Percentiles rank a stretch among this genome's conserved stretches.
These are phyloP conservation scores for Didymella keratinophila DNA, from an alignment of 2,329 filamentous ascomycete species.

Conservation along the genomic window DNA sequence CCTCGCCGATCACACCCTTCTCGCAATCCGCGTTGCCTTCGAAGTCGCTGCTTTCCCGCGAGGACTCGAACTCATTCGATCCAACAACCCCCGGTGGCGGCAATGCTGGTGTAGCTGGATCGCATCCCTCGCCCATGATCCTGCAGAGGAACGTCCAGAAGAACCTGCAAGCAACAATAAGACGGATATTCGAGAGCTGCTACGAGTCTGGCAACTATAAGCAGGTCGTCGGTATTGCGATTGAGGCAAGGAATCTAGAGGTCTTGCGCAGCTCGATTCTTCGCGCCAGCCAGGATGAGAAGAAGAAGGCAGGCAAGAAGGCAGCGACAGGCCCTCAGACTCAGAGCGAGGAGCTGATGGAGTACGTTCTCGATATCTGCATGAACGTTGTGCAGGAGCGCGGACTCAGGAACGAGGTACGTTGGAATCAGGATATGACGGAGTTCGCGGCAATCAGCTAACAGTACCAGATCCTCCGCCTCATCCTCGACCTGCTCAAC, in stretches of 20 bases:
- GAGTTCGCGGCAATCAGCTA: slow-evolving; percentile 18
- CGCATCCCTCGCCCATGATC: slow-evolving; percentile 68
- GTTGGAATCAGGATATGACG: slow-evolving; percentile 4
- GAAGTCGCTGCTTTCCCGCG: slow-evolving; percentile 91
- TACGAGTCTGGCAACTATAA: slow-evolving; percentile 86
- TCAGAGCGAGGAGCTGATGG: slow-evolving; percentile 90
- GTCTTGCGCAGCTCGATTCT: slow-evolving; percentile 87
- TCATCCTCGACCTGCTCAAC: slow-evolving; percentile 95
- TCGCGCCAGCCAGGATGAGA: slow-evolving; percentile 86
- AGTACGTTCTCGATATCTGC: slow-evolving; percentile 93
- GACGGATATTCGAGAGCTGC: slow-evolving; percentile 90
- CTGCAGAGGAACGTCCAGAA: slow-evolving; percentile 77
- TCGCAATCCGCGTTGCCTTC: slow-evolving; percentile 92
- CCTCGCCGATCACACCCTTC: slow-evolving; percentile 93
- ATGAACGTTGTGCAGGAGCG: slow-evolving; percentile 98
- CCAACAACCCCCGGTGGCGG: slow-evolving; percentile 63
- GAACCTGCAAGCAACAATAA: slow-evolving; percentile 82
- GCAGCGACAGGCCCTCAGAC: slow-evolving; percentile 61
- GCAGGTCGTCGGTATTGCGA: slow-evolving; percentile 95
- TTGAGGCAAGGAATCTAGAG: slow-evolving; percentile 91
- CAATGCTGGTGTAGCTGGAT: slow-evolving; percentile 61
- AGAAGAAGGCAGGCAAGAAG: slow-evolving; percentile 70
- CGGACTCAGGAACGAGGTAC: slow-evolving; percentile 75
- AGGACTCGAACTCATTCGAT: slow-evolving; percentile 70
- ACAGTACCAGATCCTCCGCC: slow-evolving; percentile 73